Conservation (phyloP, 768 basidiomycete genomes). For the Clathrus columnatus region DNA sequence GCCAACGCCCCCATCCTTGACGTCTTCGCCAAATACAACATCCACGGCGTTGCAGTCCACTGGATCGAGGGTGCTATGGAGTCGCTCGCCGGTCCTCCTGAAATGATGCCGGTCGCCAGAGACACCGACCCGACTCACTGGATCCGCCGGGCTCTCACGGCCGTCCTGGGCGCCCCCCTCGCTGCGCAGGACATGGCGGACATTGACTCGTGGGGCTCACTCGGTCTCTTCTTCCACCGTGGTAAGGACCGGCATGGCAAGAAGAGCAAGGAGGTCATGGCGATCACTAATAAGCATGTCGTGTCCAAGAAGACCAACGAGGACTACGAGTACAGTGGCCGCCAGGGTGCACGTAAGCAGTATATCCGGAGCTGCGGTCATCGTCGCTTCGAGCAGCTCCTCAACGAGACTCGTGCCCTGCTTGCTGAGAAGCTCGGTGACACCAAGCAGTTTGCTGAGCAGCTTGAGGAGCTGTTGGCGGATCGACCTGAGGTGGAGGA, state of each 20-base stretch:
- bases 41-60: conserved; percentile 7
- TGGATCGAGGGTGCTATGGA: conserved; percentile 6
- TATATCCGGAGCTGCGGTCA: conserved; percentile 8
- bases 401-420: conserved; percentile 9
- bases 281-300: conserved; percentile 19
- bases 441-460: neutral
- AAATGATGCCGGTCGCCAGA: conserved; percentile 1
- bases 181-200: conserved; percentile 10
- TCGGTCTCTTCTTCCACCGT: conserved; percentile 10
- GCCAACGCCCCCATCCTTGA: neutral
- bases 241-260: neutral
- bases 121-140: conserved; percentile 7
- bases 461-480: neutral
- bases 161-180: conserved; percentile 6
- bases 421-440: neutral
- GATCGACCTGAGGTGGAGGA: neutral
- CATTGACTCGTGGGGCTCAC: conserved; percentile 3
- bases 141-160: conserved; percentile 8
- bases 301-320: conserved; percentile 16
- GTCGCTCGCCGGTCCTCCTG: conserved; percentile 8
- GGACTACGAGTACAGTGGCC: conserved; percentile 17
- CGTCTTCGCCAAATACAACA: conserved; percentile 4
- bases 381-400: conserved; percentile 8
- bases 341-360: conserved; percentile 3
- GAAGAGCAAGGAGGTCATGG: conserved; percentile 12